Evolutionary conservation across 371 early-diverging fungal genomes (phyloP).

Genomic region (Apophysomyces elegans): DNA sequence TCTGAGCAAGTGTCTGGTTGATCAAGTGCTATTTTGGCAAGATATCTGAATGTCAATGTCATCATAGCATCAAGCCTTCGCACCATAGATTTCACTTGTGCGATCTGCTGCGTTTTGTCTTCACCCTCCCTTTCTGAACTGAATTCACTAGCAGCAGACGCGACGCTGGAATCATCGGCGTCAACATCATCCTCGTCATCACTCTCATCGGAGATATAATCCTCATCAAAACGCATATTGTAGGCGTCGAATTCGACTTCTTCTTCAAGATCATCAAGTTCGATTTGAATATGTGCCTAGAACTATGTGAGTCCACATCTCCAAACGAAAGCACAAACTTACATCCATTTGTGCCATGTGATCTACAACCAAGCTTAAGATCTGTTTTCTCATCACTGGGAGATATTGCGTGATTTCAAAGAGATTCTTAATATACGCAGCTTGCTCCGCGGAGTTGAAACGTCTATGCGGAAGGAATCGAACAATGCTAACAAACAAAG

Average conservation of each 20-base stretch:
- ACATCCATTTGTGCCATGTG: conserved; percentile 89
- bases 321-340: conserved; percentile 21
- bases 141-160: conserved; percentile 15
- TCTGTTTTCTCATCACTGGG: conserved; percentile 72
- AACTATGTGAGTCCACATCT: not conserved
- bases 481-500: conserved; percentile 68
- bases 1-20: conserved; percentile 41
- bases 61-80: conserved; percentile 90
- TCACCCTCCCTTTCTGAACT: conserved; percentile 33
- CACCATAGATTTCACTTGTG: conserved; percentile 68
- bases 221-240: conserved; percentile 43
- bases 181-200: conserved; percentile 35
- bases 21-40: conserved; percentile 33
- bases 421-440: conserved; percentile 76
- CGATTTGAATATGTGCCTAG: conserved; percentile 90
- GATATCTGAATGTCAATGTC: conserved; percentile 65
- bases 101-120: conserved; percentile 33
- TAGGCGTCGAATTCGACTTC: conserved; percentile 60
- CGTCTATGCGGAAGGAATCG: conserved; percentile 81
- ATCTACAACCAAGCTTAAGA: conserved; percentile 79
- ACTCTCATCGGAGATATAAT: conserved; percentile 49
- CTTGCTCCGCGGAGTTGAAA: conserved; percentile 66
- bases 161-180: conserved; percentile 23
- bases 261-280: conserved; percentile 89
- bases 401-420: conserved; percentile 77